Conservation (phyloP, 148 eudicot genomes). For the Cornus suecica region DNA sequence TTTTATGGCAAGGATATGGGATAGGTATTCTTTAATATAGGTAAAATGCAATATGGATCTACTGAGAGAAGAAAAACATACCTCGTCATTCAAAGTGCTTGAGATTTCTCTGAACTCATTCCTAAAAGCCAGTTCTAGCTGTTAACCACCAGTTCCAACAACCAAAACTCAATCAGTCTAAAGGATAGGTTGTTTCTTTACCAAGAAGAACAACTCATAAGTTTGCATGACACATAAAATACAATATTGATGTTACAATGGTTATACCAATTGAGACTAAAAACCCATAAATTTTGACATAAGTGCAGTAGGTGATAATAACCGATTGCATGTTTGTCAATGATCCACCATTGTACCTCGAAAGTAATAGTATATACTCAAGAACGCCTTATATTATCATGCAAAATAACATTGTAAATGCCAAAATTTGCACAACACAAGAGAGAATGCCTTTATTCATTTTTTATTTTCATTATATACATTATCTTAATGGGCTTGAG, state of each 20-base stretch:
- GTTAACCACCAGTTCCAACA: constrained; percentile 23
- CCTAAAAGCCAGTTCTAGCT: constrained; percentile 84
- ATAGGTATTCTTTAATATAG: too few species aligned
- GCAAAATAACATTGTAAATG: too few species aligned
- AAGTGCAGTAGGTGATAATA: background rate
- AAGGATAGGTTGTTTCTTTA: background rate
- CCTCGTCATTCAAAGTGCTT: constrained; percentile 60
- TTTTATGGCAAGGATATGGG: background rate
- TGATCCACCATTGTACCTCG: background rate
- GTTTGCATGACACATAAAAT: background rate
- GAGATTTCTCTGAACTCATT: constrained; percentile 65
- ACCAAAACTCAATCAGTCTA: constrained; percentile 1
- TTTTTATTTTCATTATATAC: too few species aligned
- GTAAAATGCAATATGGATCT: background rate
- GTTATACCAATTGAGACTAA: too few species aligned
- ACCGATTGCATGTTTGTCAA: too few species aligned
- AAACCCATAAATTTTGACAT: too few species aligned
- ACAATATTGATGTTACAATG: background rate
- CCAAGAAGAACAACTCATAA: background rate
- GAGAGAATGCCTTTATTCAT: too few species aligned
- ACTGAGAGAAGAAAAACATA: constrained; percentile 23
- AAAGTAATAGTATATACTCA: background rate
- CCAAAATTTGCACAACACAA: too few species aligned
- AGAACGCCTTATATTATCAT: background rate
- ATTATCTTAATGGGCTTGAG: too few species aligned